These are phyloP conservation scores for Xylaria sp. DNA, from an alignment of 2,329 filamentous ascomycete species.

Conservation along the genomic window DNA sequence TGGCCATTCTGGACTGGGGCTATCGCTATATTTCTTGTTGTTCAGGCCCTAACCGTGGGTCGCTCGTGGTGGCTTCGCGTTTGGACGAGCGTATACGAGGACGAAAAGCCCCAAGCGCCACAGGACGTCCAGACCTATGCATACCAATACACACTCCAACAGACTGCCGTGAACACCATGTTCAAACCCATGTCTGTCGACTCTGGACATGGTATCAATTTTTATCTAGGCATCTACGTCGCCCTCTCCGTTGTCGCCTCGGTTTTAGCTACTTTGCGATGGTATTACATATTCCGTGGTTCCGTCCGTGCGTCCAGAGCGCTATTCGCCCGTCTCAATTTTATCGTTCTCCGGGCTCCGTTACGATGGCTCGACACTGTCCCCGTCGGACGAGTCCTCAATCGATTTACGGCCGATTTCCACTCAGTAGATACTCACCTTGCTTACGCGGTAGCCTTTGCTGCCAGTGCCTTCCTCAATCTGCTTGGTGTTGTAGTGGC, in stretches of 20 bases:
- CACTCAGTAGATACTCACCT: conserved; percentile 72
- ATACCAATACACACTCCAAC: conserved; percentile 55
- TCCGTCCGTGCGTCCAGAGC: conserved; percentile 71
- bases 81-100: conserved; percentile 59
- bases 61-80: conserved; percentile 69
- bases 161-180: conserved; percentile 50
- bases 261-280: conserved; percentile 65
- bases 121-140: conserved; percentile 44
- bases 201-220: conserved; percentile 53
- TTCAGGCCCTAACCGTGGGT: conserved; percentile 61
- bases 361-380: conserved; percentile 83
- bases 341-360: conserved; percentile 71
- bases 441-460: conserved; percentile 66
- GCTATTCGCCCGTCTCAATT: conserved; percentile 71
- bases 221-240: conserved; percentile 73
- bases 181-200: conserved; percentile 37
- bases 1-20: conserved; percentile 63
- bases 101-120: conserved; percentile 36
- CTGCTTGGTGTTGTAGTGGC: conserved; percentile 71
- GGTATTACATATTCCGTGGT: conserved; percentile 66
- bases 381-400: conserved; percentile 76
- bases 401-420: conserved; percentile 80
- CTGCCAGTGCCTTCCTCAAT: conserved; percentile 63
- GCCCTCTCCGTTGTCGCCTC: conserved; percentile 62
- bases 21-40: conserved; percentile 58